Base-by-base conservation (phyloP, 352 stramenopile genomes). In the Poterioochromonas sp. region DNA sequence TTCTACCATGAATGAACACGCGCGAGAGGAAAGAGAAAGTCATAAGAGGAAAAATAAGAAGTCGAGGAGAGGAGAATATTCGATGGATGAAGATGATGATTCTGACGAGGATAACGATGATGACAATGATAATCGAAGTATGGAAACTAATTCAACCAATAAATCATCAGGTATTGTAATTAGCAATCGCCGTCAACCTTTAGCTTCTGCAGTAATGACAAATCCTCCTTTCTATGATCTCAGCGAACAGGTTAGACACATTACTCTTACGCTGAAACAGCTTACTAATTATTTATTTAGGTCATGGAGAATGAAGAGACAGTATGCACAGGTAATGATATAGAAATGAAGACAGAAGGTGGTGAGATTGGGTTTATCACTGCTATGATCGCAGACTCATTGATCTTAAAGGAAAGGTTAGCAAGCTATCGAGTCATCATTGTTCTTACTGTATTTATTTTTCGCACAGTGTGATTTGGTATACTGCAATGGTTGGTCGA, bases 181-280 rank as follows among this genome's bases (percentile, higher is more conserved):
- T n/a, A n/a, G n/a, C n/a, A n/a, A n/a, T n/a, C n/a, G n/a, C n/a
- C n/a, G n/a, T n/a, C n/a, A 58, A 26, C 15, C 47, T 15, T 58
- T 58, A 58, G 47, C 26, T 58, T 58, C 58, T 39, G 58, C 58
- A 15, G 58, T 88, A 60, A 97, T 98, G 90, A 97, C 93, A 54
- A 98, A 98, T 82, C 94, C 94, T 68, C 94, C 94, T 0, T 98
- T 98, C 86, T 98, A 95, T 65, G 81, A 77, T 58, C 83, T 82
- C n/a, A 47, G 77, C 73, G 82, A 83, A 64, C 78, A 85, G 74
- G 79, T 68, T 68, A 11, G 26, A 8, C 8, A 20, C 79, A 78
- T 8, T 18, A 60, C 41, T 41, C 15, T 53, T 20, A 53, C 20
- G 44, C 8, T 20, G 44, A 20, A 53, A 20, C 8, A 53, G 44